phyloP scores from a whole-genome alignment of 257 asterid genomes.

The Dorcoceras hygrometricum region DNA sequence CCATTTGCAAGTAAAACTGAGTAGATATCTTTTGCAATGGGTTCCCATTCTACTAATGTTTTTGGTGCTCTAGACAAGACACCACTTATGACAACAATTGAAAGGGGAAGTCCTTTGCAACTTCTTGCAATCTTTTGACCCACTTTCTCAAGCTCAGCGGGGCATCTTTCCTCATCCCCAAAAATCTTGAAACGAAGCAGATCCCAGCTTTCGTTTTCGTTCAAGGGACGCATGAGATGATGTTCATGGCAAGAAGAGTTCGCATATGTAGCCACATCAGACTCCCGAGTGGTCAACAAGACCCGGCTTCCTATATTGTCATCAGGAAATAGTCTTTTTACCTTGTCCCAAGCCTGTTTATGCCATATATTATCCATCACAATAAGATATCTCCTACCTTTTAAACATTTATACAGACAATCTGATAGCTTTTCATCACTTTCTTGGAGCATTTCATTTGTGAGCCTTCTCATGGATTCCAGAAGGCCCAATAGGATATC shows the following conservation, averaged over 20 bases:
- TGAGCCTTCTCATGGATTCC: not conserved
- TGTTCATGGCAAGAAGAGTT: too few species aligned
- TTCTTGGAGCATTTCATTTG: not conserved
- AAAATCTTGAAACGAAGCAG: constrained; percentile 13
- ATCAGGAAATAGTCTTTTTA: constrained; percentile 20
- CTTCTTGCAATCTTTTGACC: constrained; percentile 13
- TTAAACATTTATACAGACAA: constrained; percentile 14
- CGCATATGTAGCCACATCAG: not conserved
- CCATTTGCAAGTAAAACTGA: not conserved
- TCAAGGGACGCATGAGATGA: constrained; percentile 17
- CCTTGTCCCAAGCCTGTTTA: constrained; percentile 13
- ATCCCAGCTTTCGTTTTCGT: constrained; percentile 12
- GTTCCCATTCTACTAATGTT: not conserved
- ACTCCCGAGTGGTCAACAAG: constrained; percentile 25
- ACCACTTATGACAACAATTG: constrained; percentile 21
- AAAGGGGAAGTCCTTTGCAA: constrained; percentile 12
- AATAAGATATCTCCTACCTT: constrained; percentile 16
- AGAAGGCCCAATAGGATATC: constrained; percentile 15
- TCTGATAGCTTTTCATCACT: not conserved
- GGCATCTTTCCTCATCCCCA: too few species aligned
- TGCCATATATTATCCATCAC: constrained; percentile 30
- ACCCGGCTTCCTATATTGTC: constrained; percentile 26
- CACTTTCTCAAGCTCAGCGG: not conserved
- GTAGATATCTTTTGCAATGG: not conserved
- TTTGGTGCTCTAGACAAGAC: not conserved